A percentile compares a stretch with the other conserved stretches of the same genome.
These are phyloP conservation scores for Aspergillus cejpii DNA, from an alignment of 2,329 filamentous ascomycete genomes.

Conservation along the genomic window DNA sequence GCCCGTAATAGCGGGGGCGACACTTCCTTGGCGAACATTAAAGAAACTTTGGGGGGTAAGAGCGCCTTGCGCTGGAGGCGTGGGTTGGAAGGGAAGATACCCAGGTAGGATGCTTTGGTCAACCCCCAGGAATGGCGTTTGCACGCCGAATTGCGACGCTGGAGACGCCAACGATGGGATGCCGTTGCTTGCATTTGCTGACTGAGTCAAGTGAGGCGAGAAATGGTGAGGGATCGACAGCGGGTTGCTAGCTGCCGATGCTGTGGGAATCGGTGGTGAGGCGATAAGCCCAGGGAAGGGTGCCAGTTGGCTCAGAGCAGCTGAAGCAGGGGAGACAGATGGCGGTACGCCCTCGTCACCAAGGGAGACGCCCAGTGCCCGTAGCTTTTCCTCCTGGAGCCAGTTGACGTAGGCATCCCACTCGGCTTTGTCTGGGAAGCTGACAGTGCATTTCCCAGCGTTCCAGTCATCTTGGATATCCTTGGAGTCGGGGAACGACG, in stretches of 20 bases:
- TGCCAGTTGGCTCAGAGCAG: slow-evolving; percentile 61
- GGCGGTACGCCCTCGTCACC: slow-evolving; percentile 64
- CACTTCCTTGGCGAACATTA: slow-evolving; percentile 33
- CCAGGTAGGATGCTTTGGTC: slow-evolving; percentile 57
- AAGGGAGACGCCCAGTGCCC: slow-evolving; percentile 79
- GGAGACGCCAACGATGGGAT: slow-evolving; percentile 65
- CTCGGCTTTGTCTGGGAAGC: slow-evolving; percentile 45
- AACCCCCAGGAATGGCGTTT: slow-evolving; percentile 53
- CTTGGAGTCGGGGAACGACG: slow-evolving; percentile 38
- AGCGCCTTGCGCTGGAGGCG: slow-evolving; percentile 46
- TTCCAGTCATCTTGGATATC: slow-evolving; percentile 35
- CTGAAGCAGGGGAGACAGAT: slow-evolving; percentile 61
- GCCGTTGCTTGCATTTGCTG: slow-evolving; percentile 57
- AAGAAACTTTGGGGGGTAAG: slow-evolving; percentile 42
- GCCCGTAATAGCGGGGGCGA: slow-evolving; percentile 56
- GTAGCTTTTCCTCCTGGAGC: slow-evolving; percentile 83
- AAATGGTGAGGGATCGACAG: slow-evolving; percentile 57
- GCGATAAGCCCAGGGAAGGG: slow-evolving; percentile 70
- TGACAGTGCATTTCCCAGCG: slow-evolving; percentile 30
- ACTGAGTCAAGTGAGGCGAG: slow-evolving; percentile 53
- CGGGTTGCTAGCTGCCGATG: slow-evolving; percentile 68
- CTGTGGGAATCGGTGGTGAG: slow-evolving; percentile 74
- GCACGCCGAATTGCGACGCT: slow-evolving; percentile 56
- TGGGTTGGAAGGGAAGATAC: slow-evolving; percentile 60
- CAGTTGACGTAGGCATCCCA: slow-evolving; percentile 77